phyloP scores from a whole-genome alignment of 2,329 filamentous ascomycete genomes.

The Neonectria coccinea region DNA sequence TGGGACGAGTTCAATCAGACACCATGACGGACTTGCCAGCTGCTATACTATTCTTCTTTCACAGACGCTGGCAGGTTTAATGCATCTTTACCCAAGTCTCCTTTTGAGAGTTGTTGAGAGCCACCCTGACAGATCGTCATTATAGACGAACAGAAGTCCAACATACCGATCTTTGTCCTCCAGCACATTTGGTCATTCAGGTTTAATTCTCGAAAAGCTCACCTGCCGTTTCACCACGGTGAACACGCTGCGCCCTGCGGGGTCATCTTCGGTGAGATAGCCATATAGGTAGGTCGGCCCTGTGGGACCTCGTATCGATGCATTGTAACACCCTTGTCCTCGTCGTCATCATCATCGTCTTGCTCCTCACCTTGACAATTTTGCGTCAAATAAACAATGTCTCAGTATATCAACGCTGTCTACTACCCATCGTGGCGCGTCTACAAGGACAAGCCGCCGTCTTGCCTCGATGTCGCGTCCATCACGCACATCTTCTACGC shows the following conservation, averaged over 20 bases:
- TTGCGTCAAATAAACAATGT: conserved; percentile 25
- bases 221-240: conserved; percentile 17
- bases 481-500: conserved; percentile 75
- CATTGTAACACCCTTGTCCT: conserved; percentile 4
- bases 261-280: conserved; percentile 24
- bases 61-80: too few species aligned
- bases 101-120: too few species aligned
- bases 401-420: conserved; percentile 53
- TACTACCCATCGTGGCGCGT: conserved; percentile 76
- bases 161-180: too few species aligned
- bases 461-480: conserved; percentile 64
- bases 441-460: conserved; percentile 71
- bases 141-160: too few species aligned
- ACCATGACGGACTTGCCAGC: too few species aligned
- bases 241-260: conserved; percentile 16
- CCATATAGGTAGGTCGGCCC: background rate
- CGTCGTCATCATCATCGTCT: background rate
- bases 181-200: background rate
- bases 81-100: too few species aligned
- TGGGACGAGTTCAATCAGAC: too few species aligned
- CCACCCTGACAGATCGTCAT: too few species aligned
- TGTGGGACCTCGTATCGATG: conserved; percentile 26
- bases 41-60: too few species aligned
- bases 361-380: background rate
- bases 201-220: conserved; percentile 1